These are phyloP conservation scores for Drechslerella coelobrocha DNA, from an alignment of 2,329 filamentous ascomycete species.

Conservation along the genomic window DNA sequence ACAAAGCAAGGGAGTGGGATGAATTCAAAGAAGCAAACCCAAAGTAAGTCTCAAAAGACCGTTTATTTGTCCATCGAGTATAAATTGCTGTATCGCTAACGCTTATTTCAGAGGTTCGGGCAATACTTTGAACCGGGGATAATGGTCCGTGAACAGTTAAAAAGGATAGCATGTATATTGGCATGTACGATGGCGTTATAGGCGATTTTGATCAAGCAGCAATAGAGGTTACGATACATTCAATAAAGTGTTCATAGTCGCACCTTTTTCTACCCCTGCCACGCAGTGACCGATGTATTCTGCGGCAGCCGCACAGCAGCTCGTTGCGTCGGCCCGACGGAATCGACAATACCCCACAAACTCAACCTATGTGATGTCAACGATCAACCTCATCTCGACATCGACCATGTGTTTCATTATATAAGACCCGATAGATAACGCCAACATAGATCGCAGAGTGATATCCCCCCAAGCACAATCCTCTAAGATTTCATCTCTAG, in stretches of 20 bases:
- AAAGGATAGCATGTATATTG: conserved; percentile 8
- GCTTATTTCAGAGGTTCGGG: conserved; percentile 67
- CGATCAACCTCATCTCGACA: neutral
- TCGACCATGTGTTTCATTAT: no score
- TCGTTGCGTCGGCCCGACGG: no score
- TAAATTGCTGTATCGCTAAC: conserved; percentile 13
- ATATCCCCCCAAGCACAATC: no score
- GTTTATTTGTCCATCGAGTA: conserved; percentile 13
- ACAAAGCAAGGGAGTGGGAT: conserved; percentile 95
- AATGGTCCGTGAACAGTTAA: no score
- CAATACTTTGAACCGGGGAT: conserved; percentile 81
- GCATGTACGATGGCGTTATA: conserved; percentile 43
- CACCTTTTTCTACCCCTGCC: neutral
- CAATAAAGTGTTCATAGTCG: neutral
- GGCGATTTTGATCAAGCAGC: conserved; percentile 14
- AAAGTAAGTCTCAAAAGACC: conserved; percentile 65
- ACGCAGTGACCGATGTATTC: no score
- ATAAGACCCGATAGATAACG: no score
- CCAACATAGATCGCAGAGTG: no score
- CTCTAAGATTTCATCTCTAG: no score
- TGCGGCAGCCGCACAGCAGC: no score
- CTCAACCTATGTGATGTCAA: conserved; percentile 26
- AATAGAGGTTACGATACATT: no score
- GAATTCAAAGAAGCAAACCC: conserved; percentile 91
- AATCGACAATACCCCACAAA: conserved; percentile 46